Evolutionary conservation across 768 basidiomycete genomes (phyloP).

Genomic region (Russula griseocarnosa): DNA sequence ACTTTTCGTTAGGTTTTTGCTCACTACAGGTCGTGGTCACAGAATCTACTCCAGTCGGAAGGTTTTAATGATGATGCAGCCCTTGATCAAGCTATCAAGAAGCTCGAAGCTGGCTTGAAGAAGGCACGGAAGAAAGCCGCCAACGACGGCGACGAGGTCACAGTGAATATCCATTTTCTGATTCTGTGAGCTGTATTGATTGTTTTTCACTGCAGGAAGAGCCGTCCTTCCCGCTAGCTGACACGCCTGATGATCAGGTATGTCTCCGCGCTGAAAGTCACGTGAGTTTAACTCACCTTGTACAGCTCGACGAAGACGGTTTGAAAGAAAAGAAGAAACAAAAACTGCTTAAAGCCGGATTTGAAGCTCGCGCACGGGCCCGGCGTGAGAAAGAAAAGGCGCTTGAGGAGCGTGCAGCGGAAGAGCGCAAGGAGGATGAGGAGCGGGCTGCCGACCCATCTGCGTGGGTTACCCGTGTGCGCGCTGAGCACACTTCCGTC

Average conservation of each 20-base stretch:
- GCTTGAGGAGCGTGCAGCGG: constrained; percentile 59
- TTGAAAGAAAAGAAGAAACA: constrained; percentile 95
- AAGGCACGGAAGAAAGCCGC: constrained; percentile 76
- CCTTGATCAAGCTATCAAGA: constrained; percentile 80
- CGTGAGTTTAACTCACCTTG: not conserved
- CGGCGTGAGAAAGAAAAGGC: constrained; percentile 87
- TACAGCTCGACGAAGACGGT: constrained; percentile 85
- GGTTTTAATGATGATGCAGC: constrained; percentile 75
- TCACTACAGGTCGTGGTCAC: constrained; percentile 9
- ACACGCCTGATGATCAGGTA: constrained; percentile 85
- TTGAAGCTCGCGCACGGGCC: constrained; percentile 81
- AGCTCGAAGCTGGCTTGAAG: constrained; percentile 74
- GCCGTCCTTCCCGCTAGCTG: constrained; percentile 82
- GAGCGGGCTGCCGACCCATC: constrained; percentile 66
- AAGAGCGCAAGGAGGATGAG: constrained; percentile 64
- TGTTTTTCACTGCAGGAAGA: constrained; percentile 52
- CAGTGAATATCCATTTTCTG: constrained; percentile 33
- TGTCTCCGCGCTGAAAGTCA: not conserved
- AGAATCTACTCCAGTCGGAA: constrained; percentile 61
- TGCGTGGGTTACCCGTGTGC: constrained; percentile 70
- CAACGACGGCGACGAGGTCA: constrained; percentile 59
- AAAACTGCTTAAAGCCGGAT: constrained; percentile 87
- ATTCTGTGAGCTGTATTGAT: constrained; percentile 1
- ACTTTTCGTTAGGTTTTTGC: constrained; percentile 1
- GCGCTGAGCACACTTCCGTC: constrained; percentile 77